phyloP scores from a whole-genome alignment of 495 filamentous ascomycete genomes.

The Trichoderma parareesei region DNA sequence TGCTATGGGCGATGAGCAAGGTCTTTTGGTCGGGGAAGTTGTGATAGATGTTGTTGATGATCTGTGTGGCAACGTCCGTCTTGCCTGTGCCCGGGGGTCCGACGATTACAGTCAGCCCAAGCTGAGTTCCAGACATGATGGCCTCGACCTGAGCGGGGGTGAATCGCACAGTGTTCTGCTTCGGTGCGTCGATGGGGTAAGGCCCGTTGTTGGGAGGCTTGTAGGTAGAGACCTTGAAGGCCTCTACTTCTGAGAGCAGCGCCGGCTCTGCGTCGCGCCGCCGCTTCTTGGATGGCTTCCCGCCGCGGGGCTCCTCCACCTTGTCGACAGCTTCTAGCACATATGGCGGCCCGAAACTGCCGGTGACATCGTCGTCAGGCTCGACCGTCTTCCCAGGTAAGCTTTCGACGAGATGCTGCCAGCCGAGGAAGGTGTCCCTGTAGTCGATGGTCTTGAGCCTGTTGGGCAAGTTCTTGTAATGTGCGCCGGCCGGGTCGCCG shows the following conservation, averaged over 20 bases:
- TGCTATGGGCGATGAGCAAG: constrained; percentile 90
- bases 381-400: constrained; percentile 78
- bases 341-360: constrained; percentile 82
- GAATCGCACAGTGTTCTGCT: constrained; percentile 75
- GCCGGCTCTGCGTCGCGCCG: constrained; percentile 62
- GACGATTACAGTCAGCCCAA: constrained; percentile 88
- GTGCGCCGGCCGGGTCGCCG: constrained; percentile 81
- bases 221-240: constrained; percentile 80
- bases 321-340: constrained; percentile 58
- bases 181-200: constrained; percentile 82
- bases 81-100: constrained; percentile 96
- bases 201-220: constrained; percentile 85
- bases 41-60: constrained; percentile 98
- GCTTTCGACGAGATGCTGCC: constrained; percentile 87
- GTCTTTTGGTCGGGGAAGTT: constrained; percentile 92
- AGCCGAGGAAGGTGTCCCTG: constrained; percentile 89
- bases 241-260: constrained; percentile 49
- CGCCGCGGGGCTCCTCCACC: constrained; percentile 22
- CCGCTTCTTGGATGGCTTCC: constrained; percentile 70
- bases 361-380: constrained; percentile 56
- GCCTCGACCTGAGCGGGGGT: constrained; percentile 88
- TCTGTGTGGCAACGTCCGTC: constrained; percentile 96
- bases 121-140: constrained; percentile 88
- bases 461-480: constrained; percentile 76
- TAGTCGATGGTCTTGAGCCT: constrained; percentile 72